phyloP scores from a whole-genome alignment of 2,329 filamentous ascomycete species.

The Stachybotrys echinatus region DNA sequence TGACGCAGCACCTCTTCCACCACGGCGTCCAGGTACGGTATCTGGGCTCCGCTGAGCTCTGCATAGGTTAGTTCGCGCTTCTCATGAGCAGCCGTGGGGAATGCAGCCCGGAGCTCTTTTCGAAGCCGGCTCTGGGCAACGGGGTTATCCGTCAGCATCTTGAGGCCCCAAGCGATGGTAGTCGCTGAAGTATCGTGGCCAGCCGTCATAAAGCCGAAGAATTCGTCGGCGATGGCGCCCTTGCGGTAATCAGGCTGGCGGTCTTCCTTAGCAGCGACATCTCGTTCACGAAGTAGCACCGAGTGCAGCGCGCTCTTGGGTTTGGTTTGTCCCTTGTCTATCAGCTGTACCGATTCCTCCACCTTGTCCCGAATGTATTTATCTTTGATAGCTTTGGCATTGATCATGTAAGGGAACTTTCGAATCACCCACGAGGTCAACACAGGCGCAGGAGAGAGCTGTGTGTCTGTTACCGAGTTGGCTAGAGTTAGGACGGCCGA shows the following conservation, averaged over 20 bases:
- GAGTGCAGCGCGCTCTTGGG: slow-evolving; percentile 22
- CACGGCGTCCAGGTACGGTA: slow-evolving; percentile 30
- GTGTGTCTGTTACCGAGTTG: slow-evolving; percentile 19
- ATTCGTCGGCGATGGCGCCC: slow-evolving; percentile 20
- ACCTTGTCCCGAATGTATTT: slow-evolving; percentile 18
- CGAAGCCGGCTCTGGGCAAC: slow-evolving; percentile 20
- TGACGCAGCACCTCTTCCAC: slow-evolving; percentile 29
- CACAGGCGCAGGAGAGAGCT: slow-evolving; percentile 19
- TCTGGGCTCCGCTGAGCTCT: slow-evolving; percentile 19
- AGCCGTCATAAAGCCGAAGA: slow-evolving; percentile 21
- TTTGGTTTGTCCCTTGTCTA: slow-evolving; percentile 10
- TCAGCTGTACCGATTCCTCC: slow-evolving; percentile 12
- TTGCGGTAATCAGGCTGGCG: slow-evolving; percentile 19
- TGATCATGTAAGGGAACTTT: slow-evolving; percentile 20
- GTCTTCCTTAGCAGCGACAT: slow-evolving; percentile 19
- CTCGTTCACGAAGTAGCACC: slow-evolving; percentile 23
- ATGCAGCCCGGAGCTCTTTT: slow-evolving; percentile 9
- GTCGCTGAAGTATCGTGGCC: slow-evolving; percentile 25
- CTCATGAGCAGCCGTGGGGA: slow-evolving; percentile 10
- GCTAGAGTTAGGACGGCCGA: slow-evolving; percentile 18
- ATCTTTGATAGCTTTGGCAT: slow-evolving; percentile 21
- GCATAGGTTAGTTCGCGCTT: slow-evolving; percentile 15
- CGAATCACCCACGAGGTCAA: slow-evolving; percentile 21
- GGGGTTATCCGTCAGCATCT: slow-evolving; percentile 15
- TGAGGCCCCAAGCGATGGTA: slow-evolving; percentile 18